These are phyloP conservation scores for Penicillium steckii DNA, from an alignment of 495 filamentous ascomycete genomes.

Conservation along the genomic window DNA sequence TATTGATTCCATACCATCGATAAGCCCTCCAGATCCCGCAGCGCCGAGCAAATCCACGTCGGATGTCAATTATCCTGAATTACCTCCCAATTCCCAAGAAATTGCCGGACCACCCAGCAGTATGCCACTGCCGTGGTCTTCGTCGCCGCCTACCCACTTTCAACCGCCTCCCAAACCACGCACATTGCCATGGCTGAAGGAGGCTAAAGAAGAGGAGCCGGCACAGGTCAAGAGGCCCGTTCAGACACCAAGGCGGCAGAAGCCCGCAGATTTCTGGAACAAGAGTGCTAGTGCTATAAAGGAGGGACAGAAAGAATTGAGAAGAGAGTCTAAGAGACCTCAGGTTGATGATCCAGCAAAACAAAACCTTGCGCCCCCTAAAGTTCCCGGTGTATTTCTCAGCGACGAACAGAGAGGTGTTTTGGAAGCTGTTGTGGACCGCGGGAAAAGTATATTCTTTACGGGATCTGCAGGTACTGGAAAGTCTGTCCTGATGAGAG, in stretches of 20 bases:
- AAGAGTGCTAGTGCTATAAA: slow-evolving; percentile 78
- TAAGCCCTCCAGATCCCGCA: slow-evolving; percentile 4
- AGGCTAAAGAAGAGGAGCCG: slow-evolving; percentile 28
- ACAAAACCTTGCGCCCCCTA: slow-evolving; percentile 15
- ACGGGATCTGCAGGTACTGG: slow-evolving; percentile 97
- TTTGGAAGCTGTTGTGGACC: slow-evolving; percentile 72
- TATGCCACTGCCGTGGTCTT: slow-evolving; percentile 60
- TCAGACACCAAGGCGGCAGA: slow-evolving; percentile 37
- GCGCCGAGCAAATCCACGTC: slow-evolving; percentile 9
- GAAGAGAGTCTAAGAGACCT: slow-evolving; percentile 57
- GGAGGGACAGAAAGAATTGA: slow-evolving; percentile 73
- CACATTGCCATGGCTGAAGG: slow-evolving; percentile 54
- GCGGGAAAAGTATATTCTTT: slow-evolving; percentile 90
- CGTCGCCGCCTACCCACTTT: slow-evolving; percentile 55
- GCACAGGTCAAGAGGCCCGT: slow-evolving; percentile 24
- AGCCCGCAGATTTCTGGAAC: slow-evolving; percentile 68
- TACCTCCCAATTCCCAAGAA: slow-evolving; percentile 37
- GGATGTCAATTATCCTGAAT: slow-evolving; percentile 42
- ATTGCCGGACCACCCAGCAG: slow-evolving; percentile 46
- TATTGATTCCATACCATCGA: slow-evolving; percentile 12
- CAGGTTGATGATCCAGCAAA: slow-evolving; percentile 30
- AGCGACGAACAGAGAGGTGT: slow-evolving; percentile 86
- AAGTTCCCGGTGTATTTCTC: slow-evolving; percentile 62
- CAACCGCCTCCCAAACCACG: slow-evolving; percentile 49
- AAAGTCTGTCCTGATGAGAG: slow-evolving; percentile 91